These are phyloP conservation scores for Trichoderma sp. DNA, from an alignment of 2,329 filamentous ascomycete species.

Conservation along the genomic window DNA sequence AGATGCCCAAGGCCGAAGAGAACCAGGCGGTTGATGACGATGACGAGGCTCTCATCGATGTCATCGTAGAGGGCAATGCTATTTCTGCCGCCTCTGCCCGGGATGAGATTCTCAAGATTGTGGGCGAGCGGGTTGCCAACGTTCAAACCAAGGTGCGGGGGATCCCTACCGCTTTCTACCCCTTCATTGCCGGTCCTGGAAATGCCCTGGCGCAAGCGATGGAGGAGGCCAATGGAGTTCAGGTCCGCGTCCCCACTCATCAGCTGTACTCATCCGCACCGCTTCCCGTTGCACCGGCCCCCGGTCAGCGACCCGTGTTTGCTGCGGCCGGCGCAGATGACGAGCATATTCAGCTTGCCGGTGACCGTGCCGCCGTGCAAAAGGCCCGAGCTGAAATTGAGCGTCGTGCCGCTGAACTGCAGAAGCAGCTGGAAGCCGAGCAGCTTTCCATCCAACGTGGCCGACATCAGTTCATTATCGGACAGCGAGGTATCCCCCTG, in stretches of 20 bases:
- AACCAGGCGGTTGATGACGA: conserved; percentile 59
- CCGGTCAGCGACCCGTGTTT: conserved; percentile 70
- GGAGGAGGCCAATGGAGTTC: conserved; percentile 75
- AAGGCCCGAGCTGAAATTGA: conserved; percentile 80
- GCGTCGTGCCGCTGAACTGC: conserved; percentile 72
- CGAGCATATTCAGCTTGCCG: conserved; percentile 80
- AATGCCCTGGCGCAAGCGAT: conserved; percentile 68
- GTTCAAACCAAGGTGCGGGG: conserved; percentile 79
- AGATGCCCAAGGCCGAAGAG: conserved; percentile 81
- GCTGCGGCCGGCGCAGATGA: conserved; percentile 65
- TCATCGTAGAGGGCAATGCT: conserved; percentile 87
- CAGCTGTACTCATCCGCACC: conserved; percentile 72
- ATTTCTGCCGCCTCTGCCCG: conserved; percentile 82
- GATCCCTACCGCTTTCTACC: conserved; percentile 90
- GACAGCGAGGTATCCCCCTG: conserved; percentile 74
- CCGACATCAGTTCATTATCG: conserved; percentile 93
- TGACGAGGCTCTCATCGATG: conserved; percentile 81
- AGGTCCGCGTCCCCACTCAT: conserved; percentile 81
- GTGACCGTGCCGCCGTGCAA: conserved; percentile 81
- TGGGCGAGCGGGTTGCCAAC: conserved; percentile 79
- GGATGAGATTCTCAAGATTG: conserved; percentile 83
- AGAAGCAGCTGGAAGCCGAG: conserved; percentile 72
- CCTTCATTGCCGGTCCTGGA: conserved; percentile 84
- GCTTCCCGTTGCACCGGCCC: conserved; percentile 61
- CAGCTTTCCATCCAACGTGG: conserved; percentile 82